Base-by-base conservation (phyloP, 2,329 filamentous ascomycete species). In the Xylariaceae sp. region DNA sequence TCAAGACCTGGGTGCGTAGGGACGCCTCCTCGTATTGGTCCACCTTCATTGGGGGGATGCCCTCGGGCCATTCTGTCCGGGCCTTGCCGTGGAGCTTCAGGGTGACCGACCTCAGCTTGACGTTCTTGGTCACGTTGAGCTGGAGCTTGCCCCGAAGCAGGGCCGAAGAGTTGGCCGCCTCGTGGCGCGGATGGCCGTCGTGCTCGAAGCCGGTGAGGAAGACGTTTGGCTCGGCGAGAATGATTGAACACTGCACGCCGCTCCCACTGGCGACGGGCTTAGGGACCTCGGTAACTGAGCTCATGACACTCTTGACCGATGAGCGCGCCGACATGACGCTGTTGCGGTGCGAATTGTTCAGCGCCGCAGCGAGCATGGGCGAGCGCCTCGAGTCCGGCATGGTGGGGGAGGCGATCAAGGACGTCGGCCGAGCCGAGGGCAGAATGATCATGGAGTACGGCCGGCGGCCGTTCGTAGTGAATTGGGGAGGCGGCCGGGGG, bases 1-100 rank as follows among this genome's bases (percentile, higher is more conserved):
- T 90, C 61, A 87, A 79, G 13, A 79, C 90, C 52, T 95, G 89
- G 25, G 84, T 90, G 59, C 93, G 81, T 39, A 96, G 70, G 3
- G 80, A 85, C 46, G 92, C 83, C 42, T 86, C 83, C 53, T 96
- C 88, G 49, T 77, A 82, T 33, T 86, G 78, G 25, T 94, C 84
- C 1, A 81, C 72, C 58, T 94, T 94, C 37, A 81, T 72, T 0
- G 89, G 88, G 3, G 92, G 90, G 19, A 96, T 92, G 32, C 88
- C 87, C 64, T 96, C 92, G 12, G 92, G 90, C 92, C 92, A 98
- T 53, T 94, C 88, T 2, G 92, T 96, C 43, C 83, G 76, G 3
- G 88, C 86, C 53, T 79, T 82, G 19, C 90, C 92, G 25, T 80
- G 75, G 47, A 98, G 84, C 50, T 85, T 90, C 33, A 98, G 68